Percentiles rank a stretch among this genome's conserved stretches.
Conservation (phyloP, 306 rosid genomes). For the Boehmeria nivea region DNA sequence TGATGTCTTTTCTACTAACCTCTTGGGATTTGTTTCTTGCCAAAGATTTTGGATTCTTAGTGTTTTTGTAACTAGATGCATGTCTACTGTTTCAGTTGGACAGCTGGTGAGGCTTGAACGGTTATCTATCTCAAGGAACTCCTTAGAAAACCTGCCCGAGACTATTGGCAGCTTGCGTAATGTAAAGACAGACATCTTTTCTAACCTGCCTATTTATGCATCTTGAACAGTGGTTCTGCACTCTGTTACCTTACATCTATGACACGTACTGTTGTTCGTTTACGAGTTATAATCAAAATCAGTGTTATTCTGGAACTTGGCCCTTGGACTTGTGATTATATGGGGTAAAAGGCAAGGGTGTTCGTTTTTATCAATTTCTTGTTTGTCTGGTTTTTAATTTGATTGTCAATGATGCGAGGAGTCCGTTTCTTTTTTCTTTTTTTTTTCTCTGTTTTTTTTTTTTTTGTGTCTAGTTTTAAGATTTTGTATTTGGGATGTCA, state of each 20-base stretch:
- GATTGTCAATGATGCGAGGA: neutral
- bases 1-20: neutral
- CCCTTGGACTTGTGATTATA: too few species aligned
- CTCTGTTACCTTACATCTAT: conserved; percentile 10
- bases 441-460: too few species aligned
- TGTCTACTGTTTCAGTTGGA: conserved; percentile 61
- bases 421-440: neutral
- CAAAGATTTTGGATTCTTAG: neutral
- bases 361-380: too few species aligned
- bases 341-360: too few species aligned
- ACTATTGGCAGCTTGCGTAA: conserved; percentile 96
- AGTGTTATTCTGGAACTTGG: too few species aligned
- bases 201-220: conserved; percentile 4
- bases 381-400: too few species aligned
- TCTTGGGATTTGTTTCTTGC: neutral
- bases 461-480: too few species aligned
- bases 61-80: conserved; percentile 15
- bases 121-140: conserved; percentile 70
- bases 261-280: neutral
- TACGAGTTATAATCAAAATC: too few species aligned
- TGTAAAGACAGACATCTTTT: conserved; percentile 36
- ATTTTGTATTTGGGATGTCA: neutral
- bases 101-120: conserved; percentile 88
- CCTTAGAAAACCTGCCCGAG: conserved; percentile 56
- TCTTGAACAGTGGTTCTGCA: conserved; percentile 16